These are phyloP conservation scores for Sanghuangporus baumii DNA, from an alignment of 1,284 basidiomycete genomes.

Conservation along the genomic window DNA sequence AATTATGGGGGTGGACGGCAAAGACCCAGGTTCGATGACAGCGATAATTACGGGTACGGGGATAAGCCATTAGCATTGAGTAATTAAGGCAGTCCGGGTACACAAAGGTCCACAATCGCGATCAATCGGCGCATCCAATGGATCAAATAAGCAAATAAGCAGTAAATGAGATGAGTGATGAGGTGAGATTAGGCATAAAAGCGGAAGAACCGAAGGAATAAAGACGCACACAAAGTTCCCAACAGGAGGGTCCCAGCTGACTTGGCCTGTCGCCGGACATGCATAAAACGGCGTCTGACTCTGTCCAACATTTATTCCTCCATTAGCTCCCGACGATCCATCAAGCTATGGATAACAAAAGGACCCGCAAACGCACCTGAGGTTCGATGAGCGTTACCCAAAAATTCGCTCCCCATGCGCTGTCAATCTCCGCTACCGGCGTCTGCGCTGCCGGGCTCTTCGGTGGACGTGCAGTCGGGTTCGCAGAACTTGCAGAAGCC, in stretches of 20 bases:
- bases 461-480: constrained; percentile 3
- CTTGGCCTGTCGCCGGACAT: constrained; percentile 87
- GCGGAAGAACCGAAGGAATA: background rate
- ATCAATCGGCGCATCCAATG: background rate
- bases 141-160: too few species aligned
- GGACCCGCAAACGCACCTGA: constrained; percentile 44
- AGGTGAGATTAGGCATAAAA: background rate
- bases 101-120: background rate
- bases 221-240: constrained; percentile 77
- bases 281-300: constrained; percentile 84
- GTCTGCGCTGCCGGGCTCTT: constrained; percentile 4
- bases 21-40: background rate
- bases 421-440: constrained; percentile 32
- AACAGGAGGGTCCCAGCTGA: constrained; percentile 88
- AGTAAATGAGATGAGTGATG: background rate
- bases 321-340: background rate
- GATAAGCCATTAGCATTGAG: background rate
- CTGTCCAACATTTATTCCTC: constrained; percentile 31
- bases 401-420: constrained; percentile 77
- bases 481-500: background rate
- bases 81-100: background rate
- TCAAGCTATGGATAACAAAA: background rate
- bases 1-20: background rate
- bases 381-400: constrained; percentile 83
- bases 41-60: background rate